Conservation (phyloP, 2,329 filamentous ascomycete species). For the Stemphylium vesicarium region DNA sequence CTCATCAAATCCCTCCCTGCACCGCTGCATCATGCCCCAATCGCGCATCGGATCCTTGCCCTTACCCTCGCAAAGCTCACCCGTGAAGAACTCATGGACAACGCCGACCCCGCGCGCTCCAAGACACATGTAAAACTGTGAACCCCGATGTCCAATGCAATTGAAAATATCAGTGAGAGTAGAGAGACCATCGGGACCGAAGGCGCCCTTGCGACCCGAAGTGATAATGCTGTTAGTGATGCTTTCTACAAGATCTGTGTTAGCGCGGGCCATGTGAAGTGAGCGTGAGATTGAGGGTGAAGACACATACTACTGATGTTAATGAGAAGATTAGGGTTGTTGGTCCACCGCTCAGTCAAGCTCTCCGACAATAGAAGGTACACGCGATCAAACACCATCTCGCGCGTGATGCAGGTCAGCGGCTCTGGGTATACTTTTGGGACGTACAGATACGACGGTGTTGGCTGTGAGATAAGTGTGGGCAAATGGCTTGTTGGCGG, state of each 20-base stretch:
- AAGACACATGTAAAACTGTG: constrained; percentile 12
- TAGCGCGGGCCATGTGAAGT: not conserved
- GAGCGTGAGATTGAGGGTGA: too few species aligned
- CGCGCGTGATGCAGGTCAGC: not conserved
- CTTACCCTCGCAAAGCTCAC: not conserved
- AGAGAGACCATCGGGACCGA: constrained; percentile 12
- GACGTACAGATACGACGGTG: not conserved
- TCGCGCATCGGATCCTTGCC: constrained; percentile 9
- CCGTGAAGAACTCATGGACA: constrained; percentile 6
- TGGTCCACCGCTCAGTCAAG: not conserved
- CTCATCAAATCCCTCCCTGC: constrained; percentile 9
- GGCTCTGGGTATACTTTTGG: not conserved
- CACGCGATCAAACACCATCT: constrained; percentile 4
- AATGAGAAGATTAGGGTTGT: not conserved
- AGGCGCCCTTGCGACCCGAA: not conserved
- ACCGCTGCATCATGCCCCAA: constrained; percentile 1
- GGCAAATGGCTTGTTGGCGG: not conserved
- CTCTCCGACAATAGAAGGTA: not conserved
- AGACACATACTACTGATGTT: constrained; percentile 1
- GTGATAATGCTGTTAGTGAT: not conserved
- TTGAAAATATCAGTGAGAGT: constrained; percentile 8
- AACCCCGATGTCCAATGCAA: constrained; percentile 10
- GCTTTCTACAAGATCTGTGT: not conserved
- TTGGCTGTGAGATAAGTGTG: not conserved
- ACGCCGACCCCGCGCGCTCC: not conserved